These are phyloP conservation scores for Penicillium freii DNA, from an alignment of 2,329 filamentous ascomycete species.

Conservation along the genomic window DNA sequence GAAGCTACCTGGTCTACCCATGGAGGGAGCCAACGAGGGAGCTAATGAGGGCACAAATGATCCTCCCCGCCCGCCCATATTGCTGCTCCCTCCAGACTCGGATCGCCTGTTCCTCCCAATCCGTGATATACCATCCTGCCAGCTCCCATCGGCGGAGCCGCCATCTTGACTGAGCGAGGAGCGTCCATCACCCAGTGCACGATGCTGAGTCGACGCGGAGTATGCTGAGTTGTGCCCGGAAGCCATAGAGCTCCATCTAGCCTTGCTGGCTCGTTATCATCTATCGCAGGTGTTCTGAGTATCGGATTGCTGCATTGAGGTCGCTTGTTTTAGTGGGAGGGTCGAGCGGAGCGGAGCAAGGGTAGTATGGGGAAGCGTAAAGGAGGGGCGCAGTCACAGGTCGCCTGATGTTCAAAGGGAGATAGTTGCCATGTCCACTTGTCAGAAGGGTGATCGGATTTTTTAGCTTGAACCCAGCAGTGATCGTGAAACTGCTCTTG, in stretches of 20 bases:
- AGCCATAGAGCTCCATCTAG: slow-evolving; percentile 49
- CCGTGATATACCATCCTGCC: slow-evolving; percentile 35
- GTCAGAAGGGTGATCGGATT: background rate
- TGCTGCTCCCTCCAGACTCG: slow-evolving; percentile 57
- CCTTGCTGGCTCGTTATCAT: slow-evolving; percentile 36
- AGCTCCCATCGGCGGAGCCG: slow-evolving; percentile 39
- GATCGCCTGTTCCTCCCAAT: slow-evolving; percentile 48
- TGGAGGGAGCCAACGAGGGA: slow-evolving; percentile 62
- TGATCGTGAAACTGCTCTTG: slow-evolving; percentile 4
- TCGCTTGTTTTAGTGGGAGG: slow-evolving; percentile 11
- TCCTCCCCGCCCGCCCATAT: slow-evolving; percentile 60
- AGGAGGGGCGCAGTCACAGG: slow-evolving; percentile 26
- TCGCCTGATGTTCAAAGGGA: slow-evolving; percentile 15
- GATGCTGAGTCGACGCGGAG: slow-evolving; percentile 44
- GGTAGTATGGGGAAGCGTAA: slow-evolving; percentile 23
- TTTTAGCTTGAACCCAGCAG: background rate
- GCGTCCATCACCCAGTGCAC: slow-evolving; percentile 37
- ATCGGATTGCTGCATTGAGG: slow-evolving; percentile 35
- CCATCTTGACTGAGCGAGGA: slow-evolving; percentile 42
- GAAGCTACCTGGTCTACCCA: slow-evolving; percentile 77
- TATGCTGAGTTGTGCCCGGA: slow-evolving; percentile 44
- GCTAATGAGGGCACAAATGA: slow-evolving; percentile 41
- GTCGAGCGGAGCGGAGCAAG: slow-evolving; percentile 25
- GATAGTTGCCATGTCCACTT: slow-evolving; percentile 1
- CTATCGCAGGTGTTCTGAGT: slow-evolving; percentile 29